These are phyloP conservation scores for Penicillium ochrochloron DNA, from an alignment of 495 filamentous ascomycete species.

Conservation along the genomic window DNA sequence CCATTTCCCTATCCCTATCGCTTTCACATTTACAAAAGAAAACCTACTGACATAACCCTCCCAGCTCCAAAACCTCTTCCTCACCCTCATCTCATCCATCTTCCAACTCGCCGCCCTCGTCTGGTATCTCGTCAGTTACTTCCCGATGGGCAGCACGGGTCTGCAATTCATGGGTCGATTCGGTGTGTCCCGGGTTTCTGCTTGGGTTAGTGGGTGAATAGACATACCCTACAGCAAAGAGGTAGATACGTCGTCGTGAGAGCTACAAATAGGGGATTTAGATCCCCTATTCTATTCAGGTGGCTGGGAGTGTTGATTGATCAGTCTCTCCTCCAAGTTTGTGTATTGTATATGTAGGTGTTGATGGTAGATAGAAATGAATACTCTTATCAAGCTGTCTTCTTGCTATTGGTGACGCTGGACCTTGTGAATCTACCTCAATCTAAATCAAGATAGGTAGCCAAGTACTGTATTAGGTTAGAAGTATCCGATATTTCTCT, in stretches of 20 bases:
- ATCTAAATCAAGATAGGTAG: no score
- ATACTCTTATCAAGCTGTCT: neutral
- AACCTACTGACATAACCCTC: conserved; percentile 20
- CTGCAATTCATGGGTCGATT: conserved; percentile 84
- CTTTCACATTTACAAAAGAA: neutral
- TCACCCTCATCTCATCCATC: conserved; percentile 83
- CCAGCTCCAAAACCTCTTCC: conserved; percentile 77
- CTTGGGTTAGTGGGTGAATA: conserved; percentile 83
- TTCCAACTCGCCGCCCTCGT: conserved; percentile 79
- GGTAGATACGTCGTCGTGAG: no score
- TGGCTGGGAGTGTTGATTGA: neutral
- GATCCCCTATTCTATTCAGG: neutral
- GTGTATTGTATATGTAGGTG: neutral
- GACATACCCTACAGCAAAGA: no score
- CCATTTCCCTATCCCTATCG: neutral
- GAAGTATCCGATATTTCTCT: neutral
- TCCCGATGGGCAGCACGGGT: conserved; percentile 92
- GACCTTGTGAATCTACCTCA: no score
- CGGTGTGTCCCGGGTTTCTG: conserved; percentile 78
- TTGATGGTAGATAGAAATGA: neutral
- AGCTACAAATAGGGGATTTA: neutral
- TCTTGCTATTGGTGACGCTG: no score
- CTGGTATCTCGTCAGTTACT: conserved; percentile 98
- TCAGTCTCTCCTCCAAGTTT: neutral
- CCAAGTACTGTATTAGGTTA: no score